Evolutionary conservation across 495 filamentous ascomycete species (phyloP), one percentile per base, ranked within the genome.

Genomic region (Rhypophila decipiens): DNA sequence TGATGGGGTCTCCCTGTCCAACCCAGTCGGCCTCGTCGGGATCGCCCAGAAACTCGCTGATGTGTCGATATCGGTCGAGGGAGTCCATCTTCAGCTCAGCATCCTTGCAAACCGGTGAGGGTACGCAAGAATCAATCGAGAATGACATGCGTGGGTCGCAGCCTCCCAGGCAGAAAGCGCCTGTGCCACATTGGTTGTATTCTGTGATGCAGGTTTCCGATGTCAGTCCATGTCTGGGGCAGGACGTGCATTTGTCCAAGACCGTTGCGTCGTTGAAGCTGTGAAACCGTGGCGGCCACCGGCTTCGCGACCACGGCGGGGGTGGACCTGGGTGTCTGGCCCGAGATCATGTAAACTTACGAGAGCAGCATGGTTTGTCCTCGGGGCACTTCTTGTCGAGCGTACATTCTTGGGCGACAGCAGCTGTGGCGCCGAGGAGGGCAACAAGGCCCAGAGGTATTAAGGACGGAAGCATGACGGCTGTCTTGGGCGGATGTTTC

Each of bases 101-200:
- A 69, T 70, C 78, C 70, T 87, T 55, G 73, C 93, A 98, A 33
- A 87, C 70, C 8, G 93, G 94, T 51, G 72, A 83, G 8, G 91
- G 86, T n/a, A 85, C 81, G 64, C 93, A 98, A 2, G 93, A 84
- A 47, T 90, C 82, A 55, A 96, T 72, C 4, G 78, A 76, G 69
- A 79, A 83, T 24, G 91, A 96, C 65, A 78, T 81, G 48, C 79
- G 79, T 33, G 87, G 85, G 64, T 98, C 91, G 71, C 93, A 98
- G 49, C 93, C 93, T 46, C 94, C 94, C 19, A 98, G 82, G 57
- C 93, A 98, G 76, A 86, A 97, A 41, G 89, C 93, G 57, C 93
- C 93, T 35, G 88, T 84, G 71, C 90, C 79, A 60, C 93, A 98
- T 71, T 93, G 77, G 52, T 87, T 87, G 69, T 98, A 98, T 68